Base-by-base conservation (phyloP, 331 rosid species). In the Arachis monticola region DNA sequence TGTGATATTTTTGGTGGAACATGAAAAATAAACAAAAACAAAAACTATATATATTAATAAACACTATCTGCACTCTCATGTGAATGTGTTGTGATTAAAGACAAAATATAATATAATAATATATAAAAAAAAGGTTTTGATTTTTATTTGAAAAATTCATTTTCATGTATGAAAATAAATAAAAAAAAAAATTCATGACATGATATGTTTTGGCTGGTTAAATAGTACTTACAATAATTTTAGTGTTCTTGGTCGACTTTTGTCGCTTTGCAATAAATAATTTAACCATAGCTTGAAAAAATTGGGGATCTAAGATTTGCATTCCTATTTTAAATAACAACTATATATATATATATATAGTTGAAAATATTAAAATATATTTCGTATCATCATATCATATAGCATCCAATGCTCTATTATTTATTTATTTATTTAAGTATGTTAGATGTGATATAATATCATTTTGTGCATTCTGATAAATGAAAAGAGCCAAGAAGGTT, bases 261-360 rank as follows among this genome's bases (percentile, higher is more conserved):
- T 12, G 57, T 80, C 7, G 67, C 53, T 72, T 73, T 7, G 63
- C 60, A 47, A 42, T 51, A 32, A 72, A 60, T 55, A 64, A 57
- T 2, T 45, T 59, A 22, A 22, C 70, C 78, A 17, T 38, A 38
- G 30, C 42, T 84, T 73, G 38, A 77, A 77, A 38, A 61, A 51
- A 35, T 72, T n/a, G 51, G 70, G 73, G 31, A 84, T 78, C 83
- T 78, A 79, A 70, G 83, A 84, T 84, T 84, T 74, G 67, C 27
- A 38, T 60, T 46, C 12, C 3, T 4, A 8, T 30, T 58, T 17
- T 11, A 73, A 66, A 50, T 5, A 6, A 13, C 4, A 13, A 3
- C 9, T 6, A 6, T 27, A 27, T 27, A 27, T 27, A 27, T 22
- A 22, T 27, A 27, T 27, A 27, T 27, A 27, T 42, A 4, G 73